Evolutionary conservation across 164 flowering plant genomes (phyloP), one percentile per base, ranked within the genome.

Genomic region (Liquidambar formosana): DNA sequence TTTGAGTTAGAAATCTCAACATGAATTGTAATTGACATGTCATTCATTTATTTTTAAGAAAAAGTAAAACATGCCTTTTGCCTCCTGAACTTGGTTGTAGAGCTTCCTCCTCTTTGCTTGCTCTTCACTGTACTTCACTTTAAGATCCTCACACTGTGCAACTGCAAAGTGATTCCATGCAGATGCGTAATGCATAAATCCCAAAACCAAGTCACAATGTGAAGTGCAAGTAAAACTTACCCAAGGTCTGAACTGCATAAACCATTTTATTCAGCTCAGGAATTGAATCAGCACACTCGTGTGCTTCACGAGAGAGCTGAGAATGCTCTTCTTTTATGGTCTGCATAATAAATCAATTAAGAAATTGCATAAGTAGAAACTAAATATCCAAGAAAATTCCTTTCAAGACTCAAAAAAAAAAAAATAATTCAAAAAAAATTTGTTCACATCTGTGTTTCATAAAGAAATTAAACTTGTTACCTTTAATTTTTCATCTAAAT

Each of bases 101-200:
- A 91, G 87, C 80, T 81, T 88, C 77, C 87, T 89, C 59, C 94
- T 82, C 79, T 79, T 87, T 27, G 64, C 80, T 57, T 86, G 88
- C 77, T 92, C 97, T 65, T 89, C 86, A 63, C 69, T 73, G 72
- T 83, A 88, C 81, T 88, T 92, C 71, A 80, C 13, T 71, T 92
- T 92, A 5, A 92, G 86, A 79, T 90, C 93, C 66, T 92, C 91
- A 82, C 83, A 87, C 75, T 90, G 91, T 38, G 82, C 74, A 72
- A 90, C 97, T 92, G 79, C 65, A 77, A 52, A 18, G 49, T 12
- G 54, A 33, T 33, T 33, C 41, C 41, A 33, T 33, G 38, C n/a
- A 28, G 62, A 44, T 46, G 13, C 10, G 13, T 60, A 38, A 44
- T 45, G 49, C 25, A 66, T 43, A 26, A 67, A 62, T 21, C 11